A percentile compares a stretch with the other conserved stretches of the same genome.
These are phyloP conservation scores for Calonectria leucothoes DNA, from an alignment of 2,329 filamentous ascomycete genomes.

Conservation along the genomic window DNA sequence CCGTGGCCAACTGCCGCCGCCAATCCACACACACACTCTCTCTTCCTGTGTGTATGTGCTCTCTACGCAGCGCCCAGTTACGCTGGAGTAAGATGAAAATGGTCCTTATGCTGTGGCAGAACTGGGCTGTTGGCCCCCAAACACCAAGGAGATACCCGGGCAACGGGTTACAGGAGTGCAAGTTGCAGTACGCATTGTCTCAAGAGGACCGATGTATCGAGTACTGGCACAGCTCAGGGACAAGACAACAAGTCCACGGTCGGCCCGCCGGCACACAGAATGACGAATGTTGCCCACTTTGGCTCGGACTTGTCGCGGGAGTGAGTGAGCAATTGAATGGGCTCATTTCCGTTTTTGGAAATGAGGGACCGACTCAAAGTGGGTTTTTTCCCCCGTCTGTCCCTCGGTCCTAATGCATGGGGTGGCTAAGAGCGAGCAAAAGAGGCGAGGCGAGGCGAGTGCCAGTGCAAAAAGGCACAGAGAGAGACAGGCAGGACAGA, in stretches of 20 bases:
- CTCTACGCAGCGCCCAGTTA: neutral
- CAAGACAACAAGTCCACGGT: slow-evolving; percentile 17
- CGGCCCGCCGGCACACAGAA: slow-evolving; percentile 23
- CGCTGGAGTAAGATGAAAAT: neutral
- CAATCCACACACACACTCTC: no score
- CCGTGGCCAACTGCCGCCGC: neutral
- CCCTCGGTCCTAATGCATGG: neutral
- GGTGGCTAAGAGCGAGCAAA: neutral
- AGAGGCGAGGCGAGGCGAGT: slow-evolving; percentile 15
- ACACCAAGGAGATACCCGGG: neutral
- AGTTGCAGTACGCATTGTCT: neutral
- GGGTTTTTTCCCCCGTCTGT: neutral
- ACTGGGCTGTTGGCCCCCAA: slow-evolving; percentile 5
- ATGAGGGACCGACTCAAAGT: slow-evolving; percentile 8
- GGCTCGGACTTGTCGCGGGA: slow-evolving; percentile 18
- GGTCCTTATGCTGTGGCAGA: neutral
- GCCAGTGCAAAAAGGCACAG: neutral
- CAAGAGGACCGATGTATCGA: neutral
- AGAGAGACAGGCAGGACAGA: neutral
- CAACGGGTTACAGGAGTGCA: neutral
- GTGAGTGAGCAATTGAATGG: slow-evolving; percentile 2
- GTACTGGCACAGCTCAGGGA: neutral
- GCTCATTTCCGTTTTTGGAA: slow-evolving; percentile 22
- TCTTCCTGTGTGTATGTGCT: slow-evolving; percentile 22
- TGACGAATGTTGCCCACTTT: slow-evolving; percentile 20